Evolutionary conservation across 2,329 filamentous ascomycete genomes (phyloP).

Genomic region (Ophiosphaerella herpotricha): DNA sequence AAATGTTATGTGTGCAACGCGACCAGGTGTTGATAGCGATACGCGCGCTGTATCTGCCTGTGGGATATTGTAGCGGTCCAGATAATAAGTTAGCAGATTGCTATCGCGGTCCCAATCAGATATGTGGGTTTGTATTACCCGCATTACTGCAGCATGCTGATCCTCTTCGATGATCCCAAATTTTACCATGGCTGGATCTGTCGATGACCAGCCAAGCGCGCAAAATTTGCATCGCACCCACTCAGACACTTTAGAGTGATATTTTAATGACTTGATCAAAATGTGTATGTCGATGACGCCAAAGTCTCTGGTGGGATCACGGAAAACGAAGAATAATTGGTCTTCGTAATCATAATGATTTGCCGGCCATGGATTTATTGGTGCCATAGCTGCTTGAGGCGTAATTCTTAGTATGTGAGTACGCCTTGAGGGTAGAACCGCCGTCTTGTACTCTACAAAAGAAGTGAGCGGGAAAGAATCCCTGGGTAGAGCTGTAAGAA

Average conservation of each 20-base stretch:
- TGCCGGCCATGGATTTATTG: background rate
- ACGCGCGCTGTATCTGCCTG: background rate
- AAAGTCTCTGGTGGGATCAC: background rate
- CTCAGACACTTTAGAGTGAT: background rate
- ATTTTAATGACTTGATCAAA: background rate
- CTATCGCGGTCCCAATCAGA: background rate
- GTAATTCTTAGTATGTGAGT: background rate
- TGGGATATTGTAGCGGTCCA: background rate
- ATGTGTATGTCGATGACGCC: background rate
- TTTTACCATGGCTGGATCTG: background rate
- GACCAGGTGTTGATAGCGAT: background rate
- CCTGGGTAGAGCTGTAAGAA: background rate
- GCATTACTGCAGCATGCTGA: background rate
- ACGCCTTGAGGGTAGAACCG: background rate
- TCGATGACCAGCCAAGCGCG: constrained; percentile 2
- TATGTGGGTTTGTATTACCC: background rate
- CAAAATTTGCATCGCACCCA: constrained; percentile 7
- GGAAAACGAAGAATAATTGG: constrained; percentile 1
- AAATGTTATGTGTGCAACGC: background rate
- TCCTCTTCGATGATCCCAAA: constrained; percentile 2
- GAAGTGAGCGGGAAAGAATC: background rate
- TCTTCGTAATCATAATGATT: constrained; percentile 4
- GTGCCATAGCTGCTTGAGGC: background rate
- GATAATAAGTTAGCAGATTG: background rate
- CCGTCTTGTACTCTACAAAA: too few relatives aligned